phyloP scores from a whole-genome alignment of 2,329 filamentous ascomycete genomes.

The Penicillium verrucosum region DNA sequence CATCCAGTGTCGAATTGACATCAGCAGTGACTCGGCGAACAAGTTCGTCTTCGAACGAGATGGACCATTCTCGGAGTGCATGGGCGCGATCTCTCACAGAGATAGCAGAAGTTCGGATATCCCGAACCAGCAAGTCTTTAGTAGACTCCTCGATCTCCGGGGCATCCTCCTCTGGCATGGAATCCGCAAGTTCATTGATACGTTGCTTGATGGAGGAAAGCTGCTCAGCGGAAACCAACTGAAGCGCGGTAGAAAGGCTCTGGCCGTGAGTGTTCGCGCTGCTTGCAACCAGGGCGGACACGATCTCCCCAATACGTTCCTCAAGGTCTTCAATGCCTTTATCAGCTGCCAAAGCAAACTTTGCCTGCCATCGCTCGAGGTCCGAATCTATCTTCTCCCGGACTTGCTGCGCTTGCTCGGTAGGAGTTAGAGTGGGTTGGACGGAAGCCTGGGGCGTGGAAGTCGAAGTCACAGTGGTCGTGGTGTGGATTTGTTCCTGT shows the following conservation, averaged over 20 bases:
- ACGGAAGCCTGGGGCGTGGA: slow-evolving; percentile 27
- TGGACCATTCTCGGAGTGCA: slow-evolving; percentile 71
- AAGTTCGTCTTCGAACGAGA: slow-evolving; percentile 67
- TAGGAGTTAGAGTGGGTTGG: slow-evolving; percentile 43
- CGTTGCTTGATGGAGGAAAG: slow-evolving; percentile 63
- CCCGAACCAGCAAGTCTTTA: slow-evolving; percentile 51
- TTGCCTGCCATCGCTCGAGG: slow-evolving; percentile 79
- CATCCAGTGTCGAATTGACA: slow-evolving; percentile 75
- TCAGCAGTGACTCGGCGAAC: slow-evolving; percentile 66
- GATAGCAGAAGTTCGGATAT: slow-evolving; percentile 66
- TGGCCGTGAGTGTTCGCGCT: slow-evolving; percentile 46
- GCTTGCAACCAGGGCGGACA: slow-evolving; percentile 67
- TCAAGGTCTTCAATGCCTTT: slow-evolving; percentile 72
- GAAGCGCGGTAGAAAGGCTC: slow-evolving; percentile 62
- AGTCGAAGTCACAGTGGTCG: slow-evolving; percentile 22
- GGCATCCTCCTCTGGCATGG: slow-evolving; percentile 58
- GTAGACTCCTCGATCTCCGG: slow-evolving; percentile 52
- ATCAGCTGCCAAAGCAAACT: slow-evolving; percentile 80
- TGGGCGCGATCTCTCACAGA: slow-evolving; percentile 75
- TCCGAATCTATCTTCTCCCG: slow-evolving; percentile 72
- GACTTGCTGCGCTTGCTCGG: slow-evolving; percentile 39
- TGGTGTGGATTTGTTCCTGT: slow-evolving; percentile 14
- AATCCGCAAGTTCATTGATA: slow-evolving; percentile 56
- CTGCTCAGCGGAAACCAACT: slow-evolving; percentile 63
- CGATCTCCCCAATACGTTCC: slow-evolving; percentile 65